A percentile compares a stretch with the other conserved stretches of the same genome.
These are phyloP conservation scores for Solidago caesia DNA, from an alignment of 129 eudicot species.

Conservation along the genomic window DNA sequence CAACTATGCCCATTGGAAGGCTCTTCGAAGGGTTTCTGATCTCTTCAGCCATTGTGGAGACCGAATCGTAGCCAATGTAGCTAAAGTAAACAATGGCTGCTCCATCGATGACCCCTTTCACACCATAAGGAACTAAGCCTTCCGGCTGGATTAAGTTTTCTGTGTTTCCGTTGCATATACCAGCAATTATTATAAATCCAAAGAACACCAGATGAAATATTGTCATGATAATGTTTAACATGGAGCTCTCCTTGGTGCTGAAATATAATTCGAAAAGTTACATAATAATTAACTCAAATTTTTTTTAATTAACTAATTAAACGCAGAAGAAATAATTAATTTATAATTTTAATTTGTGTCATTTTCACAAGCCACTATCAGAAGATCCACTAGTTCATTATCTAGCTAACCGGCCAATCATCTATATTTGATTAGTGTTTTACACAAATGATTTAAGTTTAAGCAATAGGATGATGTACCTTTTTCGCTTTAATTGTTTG, in stretches of 20 bases:
- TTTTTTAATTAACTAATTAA: background rate
- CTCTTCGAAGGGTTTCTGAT: slow-evolving; percentile 56
- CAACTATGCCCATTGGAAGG: slow-evolving; percentile 64
- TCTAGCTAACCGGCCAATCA: slow-evolving; percentile 13
- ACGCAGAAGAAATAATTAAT: background rate
- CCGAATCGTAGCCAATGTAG: slow-evolving; percentile 80
- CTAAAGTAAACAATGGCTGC: slow-evolving; percentile 82
- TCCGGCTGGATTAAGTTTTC: slow-evolving; percentile 62
- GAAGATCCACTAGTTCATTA: slow-evolving; percentile 33
- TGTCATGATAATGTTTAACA: slow-evolving; percentile 67
- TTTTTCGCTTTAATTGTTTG: background rate
- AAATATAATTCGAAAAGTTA: slow-evolving; percentile 14
- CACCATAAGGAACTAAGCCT: slow-evolving; percentile 66
- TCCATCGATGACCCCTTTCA: slow-evolving; percentile 60
- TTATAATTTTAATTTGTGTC: slow-evolving; percentile 10
- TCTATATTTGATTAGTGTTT: slow-evolving; percentile 20
- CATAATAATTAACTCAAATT: background rate
- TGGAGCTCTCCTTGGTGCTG: slow-evolving; percentile 88
- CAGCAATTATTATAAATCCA: slow-evolving; percentile 62
- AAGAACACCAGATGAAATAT: slow-evolving; percentile 63
- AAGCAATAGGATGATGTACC: slow-evolving; percentile 15
- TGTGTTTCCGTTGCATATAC: slow-evolving; percentile 54
- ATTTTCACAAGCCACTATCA: slow-evolving; percentile 43
- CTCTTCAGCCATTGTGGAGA: slow-evolving; percentile 90
- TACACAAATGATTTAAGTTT: slow-evolving; percentile 24